Evolutionary conservation across 2,329 filamentous ascomycete species (phyloP).

Genomic region (Didymella keratinophila): DNA sequence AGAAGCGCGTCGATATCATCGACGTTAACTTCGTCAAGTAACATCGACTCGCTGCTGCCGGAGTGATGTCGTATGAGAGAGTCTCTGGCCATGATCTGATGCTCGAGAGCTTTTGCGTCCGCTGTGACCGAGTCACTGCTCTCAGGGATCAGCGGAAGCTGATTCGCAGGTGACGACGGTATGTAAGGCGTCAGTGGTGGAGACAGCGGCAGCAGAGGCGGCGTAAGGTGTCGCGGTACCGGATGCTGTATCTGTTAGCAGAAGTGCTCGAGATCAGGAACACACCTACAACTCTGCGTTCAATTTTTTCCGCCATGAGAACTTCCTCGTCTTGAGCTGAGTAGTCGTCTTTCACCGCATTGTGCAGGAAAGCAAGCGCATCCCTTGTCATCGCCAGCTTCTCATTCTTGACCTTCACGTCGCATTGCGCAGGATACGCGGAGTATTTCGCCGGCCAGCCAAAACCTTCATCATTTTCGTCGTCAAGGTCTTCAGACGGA

Average conservation of each 20-base stretch:
- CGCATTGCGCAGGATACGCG: conserved; percentile 36
- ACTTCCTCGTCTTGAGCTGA: conserved; percentile 32
- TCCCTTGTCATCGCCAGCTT: conserved; percentile 51
- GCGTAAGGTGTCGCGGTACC: conserved; percentile 46
- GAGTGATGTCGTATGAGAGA: conserved; percentile 44
- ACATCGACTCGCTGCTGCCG: conserved; percentile 43
- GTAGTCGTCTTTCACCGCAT: conserved; percentile 38
- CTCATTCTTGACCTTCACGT: conserved; percentile 41
- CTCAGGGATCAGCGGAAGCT: conserved; percentile 50
- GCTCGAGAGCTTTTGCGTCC: conserved; percentile 47
- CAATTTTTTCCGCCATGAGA: conserved; percentile 25
- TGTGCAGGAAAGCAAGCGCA: conserved; percentile 48
- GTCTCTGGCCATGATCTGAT: conserved; percentile 45
- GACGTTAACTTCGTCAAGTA: conserved; percentile 42
- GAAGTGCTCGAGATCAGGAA: neutral
- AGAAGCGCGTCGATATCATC: conserved; percentile 21
- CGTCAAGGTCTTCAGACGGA: conserved; percentile 44
- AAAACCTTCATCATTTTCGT: conserved; percentile 55
- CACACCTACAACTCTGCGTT: conserved; percentile 36
- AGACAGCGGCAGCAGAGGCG: conserved; percentile 58
- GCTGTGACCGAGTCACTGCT: conserved; percentile 43
- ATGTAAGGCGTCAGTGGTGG: conserved; percentile 51
- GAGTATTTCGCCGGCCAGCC: conserved; percentile 51
- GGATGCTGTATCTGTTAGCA: conserved; percentile 3
- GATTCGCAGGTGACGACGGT: conserved; percentile 51